These are phyloP conservation scores for Blastomyces emzantsi DNA, from an alignment of 2,329 filamentous ascomycete genomes.

Conservation along the genomic window DNA sequence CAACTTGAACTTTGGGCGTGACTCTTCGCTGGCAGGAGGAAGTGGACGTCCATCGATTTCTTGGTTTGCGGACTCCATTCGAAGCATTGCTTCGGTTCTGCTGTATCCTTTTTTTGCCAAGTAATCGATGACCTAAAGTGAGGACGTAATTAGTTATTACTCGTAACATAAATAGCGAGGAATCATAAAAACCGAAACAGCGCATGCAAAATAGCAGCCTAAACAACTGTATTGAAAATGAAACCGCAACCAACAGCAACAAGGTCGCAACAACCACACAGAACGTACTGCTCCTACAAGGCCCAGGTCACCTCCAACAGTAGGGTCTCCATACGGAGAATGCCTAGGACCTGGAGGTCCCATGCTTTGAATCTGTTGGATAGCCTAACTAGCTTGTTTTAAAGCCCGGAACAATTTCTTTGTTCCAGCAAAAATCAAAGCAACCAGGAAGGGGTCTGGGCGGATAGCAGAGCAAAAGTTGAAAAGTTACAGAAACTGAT, in stretches of 20 bases:
- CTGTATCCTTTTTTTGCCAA: conserved; percentile 91
- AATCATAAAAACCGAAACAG: not conserved
- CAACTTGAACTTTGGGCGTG: conserved; percentile 66
- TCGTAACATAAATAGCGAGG: not conserved
- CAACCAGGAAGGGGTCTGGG: not conserved
- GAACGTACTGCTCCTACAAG: not conserved
- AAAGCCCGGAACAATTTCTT: not conserved
- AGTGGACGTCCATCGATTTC: conserved; percentile 73
- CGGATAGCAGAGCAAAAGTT: not conserved
- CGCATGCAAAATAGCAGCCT: not conserved
- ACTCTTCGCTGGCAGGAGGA: conserved; percentile 56
- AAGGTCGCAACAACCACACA: not conserved
- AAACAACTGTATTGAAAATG: not conserved
- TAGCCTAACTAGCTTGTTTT: not conserved
- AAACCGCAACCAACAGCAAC: not conserved
- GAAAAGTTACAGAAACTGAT: not conserved
- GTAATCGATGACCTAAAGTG: conserved; percentile 76
- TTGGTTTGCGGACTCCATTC: conserved; percentile 78
- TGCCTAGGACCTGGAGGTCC: not conserved
- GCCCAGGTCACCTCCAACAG: not conserved
- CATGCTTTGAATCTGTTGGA: not conserved
- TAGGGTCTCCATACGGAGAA: not conserved
- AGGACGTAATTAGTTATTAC: conserved; percentile 3
- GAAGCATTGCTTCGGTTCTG: conserved; percentile 82
- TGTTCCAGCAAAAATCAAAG: not conserved